Conservation (phyloP, 2,329 filamentous ascomycete species). For the Phoma sp. region DNA sequence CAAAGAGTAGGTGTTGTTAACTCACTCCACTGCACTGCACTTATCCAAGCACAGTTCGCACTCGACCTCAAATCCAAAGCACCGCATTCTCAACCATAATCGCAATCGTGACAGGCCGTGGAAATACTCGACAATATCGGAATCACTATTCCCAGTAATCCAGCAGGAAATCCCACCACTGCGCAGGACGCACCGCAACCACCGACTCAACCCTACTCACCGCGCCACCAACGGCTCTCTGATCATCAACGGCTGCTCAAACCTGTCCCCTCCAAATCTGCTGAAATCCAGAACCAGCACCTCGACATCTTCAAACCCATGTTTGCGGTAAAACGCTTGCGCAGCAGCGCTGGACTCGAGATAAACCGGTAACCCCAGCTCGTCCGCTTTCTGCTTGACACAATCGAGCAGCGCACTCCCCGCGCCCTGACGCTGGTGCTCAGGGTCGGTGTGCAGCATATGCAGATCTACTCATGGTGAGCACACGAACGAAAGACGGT, state of each 20-base stretch:
- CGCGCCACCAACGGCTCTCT: background rate
- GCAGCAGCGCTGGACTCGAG: slow-evolving; percentile 33
- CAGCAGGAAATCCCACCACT: too few species aligned
- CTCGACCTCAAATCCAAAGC: too few species aligned
- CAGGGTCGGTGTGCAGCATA: slow-evolving; percentile 36
- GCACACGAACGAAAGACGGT: background rate
- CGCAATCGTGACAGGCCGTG: too few species aligned
- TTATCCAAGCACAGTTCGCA: too few species aligned
- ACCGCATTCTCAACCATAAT: too few species aligned
- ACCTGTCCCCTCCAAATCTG: slow-evolving; percentile 20
- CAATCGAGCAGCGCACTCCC: slow-evolving; percentile 30
- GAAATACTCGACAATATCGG: too few species aligned
- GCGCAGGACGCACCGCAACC: too few species aligned
- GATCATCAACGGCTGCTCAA: slow-evolving; percentile 36
- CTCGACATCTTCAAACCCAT: slow-evolving; percentile 34
- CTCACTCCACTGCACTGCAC: too few species aligned
- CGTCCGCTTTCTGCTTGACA: slow-evolving; percentile 31
- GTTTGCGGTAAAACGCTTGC: slow-evolving; percentile 32
- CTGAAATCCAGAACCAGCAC: slow-evolving; percentile 25
- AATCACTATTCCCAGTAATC: too few species aligned
- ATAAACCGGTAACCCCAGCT: slow-evolving; percentile 31
- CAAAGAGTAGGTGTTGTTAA: too few species aligned
- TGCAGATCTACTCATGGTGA: slow-evolving; percentile 32
- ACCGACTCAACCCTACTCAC: background rate
- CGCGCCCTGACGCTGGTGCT: slow-evolving; percentile 32